Percentiles rank a stretch among this genome's conserved stretches.
Conservation (phyloP, 371 early-diverging fungal genomes). For the Mortierella sp. region DNA sequence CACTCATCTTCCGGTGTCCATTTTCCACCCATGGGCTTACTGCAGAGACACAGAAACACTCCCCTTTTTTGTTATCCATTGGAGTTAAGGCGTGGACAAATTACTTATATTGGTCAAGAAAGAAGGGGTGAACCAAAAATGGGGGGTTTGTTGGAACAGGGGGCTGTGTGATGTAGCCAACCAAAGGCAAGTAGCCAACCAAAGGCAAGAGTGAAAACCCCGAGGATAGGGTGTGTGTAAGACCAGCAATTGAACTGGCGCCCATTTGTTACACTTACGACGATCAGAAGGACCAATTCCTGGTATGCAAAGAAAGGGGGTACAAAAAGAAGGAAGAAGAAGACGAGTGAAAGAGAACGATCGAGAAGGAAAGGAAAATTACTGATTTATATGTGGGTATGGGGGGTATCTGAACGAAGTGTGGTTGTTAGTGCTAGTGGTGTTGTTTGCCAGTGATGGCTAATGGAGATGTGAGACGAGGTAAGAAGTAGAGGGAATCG, state of each 20-base stretch:
- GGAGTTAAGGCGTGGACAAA: no score
- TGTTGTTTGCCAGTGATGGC: no score
- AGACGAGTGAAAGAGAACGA: background rate
- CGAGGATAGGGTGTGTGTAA: no score
- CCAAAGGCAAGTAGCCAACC: background rate
- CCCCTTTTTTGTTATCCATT: background rate
- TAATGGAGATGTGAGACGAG: no score
- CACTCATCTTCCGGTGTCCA: background rate
- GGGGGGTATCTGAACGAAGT: no score
- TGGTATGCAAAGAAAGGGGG: background rate
- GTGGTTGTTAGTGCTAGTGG: no score
- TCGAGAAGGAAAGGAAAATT: no score
- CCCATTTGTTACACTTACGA: constrained; percentile 10
- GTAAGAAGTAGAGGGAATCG: no score
- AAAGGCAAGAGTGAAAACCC: no score
- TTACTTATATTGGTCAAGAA: no score
- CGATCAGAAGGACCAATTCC: background rate
- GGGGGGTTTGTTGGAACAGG: background rate
- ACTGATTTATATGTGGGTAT: no score
- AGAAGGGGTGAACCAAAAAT: background rate
- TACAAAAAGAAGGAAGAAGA: background rate
- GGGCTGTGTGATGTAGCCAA: background rate
- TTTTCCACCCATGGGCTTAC: background rate
- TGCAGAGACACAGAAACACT: background rate
- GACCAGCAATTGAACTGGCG: no score